Base-by-base conservation (phyloP, 148 eudicot genomes). In the Dianthus caryophyllus region DNA sequence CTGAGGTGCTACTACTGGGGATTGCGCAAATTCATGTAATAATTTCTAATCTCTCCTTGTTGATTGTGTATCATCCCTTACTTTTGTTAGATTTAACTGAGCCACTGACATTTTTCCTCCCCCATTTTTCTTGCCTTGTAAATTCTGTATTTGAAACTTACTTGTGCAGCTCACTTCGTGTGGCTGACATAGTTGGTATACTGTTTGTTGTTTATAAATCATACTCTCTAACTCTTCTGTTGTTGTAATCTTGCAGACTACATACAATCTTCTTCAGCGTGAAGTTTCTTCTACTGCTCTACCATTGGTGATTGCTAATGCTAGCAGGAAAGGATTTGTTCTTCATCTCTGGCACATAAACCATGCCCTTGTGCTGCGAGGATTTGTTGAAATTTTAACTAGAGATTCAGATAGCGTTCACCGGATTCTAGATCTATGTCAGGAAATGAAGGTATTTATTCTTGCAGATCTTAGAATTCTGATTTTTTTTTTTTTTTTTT, bases 1-100 rank as follows among this genome's bases (percentile, higher is more conserved):
- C 98, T 71, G 98, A 90, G 75, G 80, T 90, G 47, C 71, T 94
- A 77, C 87, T 94, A 44, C 90, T 86, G 61, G 98, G 98, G 67
- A 85, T 90, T 82, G 95, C 92, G 49, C 91, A 85, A 53, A 80
- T 90, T 65, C 84, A 88, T 79, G 98, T 94, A 90, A 61, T 55
- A 33, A 27, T 65, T 70, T 75, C 43, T 60, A 60, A 33, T 60
- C 8, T 36, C 69, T 49, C 20, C 70, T 27, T 59, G 18, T 13
- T 53, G n/a, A 18, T 13, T 63, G 6, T 33, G 26, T 50, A 16
- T 47, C 25, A 17, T 47, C 5, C 30, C 30, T 39, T 54, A 8
- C 11, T 24, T 22, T 44, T 31, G 16, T n/a, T n/a, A 24, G 69
- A 25, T 50, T 8, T 74, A 39, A 53, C 56, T 15, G 12, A 14